These are phyloP conservation scores for Chrysanthemum lavandulifolium DNA, from an alignment of 129 eudicot genomes.

Conservation along the genomic window DNA sequence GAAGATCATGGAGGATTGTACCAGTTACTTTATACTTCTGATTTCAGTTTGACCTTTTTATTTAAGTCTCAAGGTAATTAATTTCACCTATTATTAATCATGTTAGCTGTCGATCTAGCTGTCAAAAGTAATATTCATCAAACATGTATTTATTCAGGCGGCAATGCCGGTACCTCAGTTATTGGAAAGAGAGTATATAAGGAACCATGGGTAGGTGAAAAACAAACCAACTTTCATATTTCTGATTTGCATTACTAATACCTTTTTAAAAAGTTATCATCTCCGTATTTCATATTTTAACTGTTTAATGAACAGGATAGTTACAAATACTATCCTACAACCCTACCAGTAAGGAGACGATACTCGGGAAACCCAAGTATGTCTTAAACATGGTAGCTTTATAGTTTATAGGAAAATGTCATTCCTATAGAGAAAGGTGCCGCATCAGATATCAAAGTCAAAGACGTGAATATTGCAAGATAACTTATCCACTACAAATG, in stretches of 20 bases:
- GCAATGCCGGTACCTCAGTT: conserved; percentile 24
- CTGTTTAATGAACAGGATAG: conserved; percentile 50
- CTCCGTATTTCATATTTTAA: background rate
- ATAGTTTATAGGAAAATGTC: background rate
- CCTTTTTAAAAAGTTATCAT: background rate
- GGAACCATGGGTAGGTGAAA: conserved; percentile 89
- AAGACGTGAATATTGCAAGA: too few relatives aligned
- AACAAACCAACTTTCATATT: background rate
- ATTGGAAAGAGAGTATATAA: conserved; percentile 56
- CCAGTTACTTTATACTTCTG: too few relatives aligned
- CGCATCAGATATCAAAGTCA: too few relatives aligned
- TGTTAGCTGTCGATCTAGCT: background rate
- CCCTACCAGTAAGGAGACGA: conserved; percentile 82
- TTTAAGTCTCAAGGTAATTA: conserved; percentile 29
- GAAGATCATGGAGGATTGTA: too few relatives aligned
- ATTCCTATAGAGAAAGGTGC: too few relatives aligned
- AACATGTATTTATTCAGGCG: conserved; percentile 34
- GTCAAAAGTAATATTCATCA: background rate
- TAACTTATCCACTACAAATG: too few relatives aligned
- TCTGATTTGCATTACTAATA: too few relatives aligned
- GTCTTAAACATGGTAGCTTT: conserved; percentile 5
- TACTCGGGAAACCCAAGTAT: conserved; percentile 91
- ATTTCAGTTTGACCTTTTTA: too few relatives aligned
- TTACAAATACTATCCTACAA: conserved; percentile 68
- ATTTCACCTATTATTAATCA: conserved; percentile 16